Percentiles rank a stretch among this genome's conserved stretches.
These are phyloP conservation scores for Elaeis guineensis DNA, from an alignment of 176 grass and related monocot genomes.

Conservation along the genomic window DNA sequence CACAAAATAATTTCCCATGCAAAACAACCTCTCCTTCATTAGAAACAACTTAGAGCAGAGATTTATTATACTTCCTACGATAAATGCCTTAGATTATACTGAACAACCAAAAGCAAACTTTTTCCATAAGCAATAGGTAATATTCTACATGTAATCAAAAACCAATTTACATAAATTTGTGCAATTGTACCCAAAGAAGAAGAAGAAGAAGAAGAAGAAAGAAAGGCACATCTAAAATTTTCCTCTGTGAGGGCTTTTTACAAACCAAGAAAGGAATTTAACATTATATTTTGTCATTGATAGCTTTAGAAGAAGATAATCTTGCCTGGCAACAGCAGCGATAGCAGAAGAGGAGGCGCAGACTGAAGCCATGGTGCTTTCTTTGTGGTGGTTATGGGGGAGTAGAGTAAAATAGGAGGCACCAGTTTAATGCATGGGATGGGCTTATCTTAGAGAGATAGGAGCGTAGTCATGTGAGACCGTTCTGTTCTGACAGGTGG, in stretches of 20 bases:
- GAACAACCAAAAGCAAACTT: no score
- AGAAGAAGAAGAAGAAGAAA: no score
- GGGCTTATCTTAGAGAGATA: slow-evolving; percentile 52
- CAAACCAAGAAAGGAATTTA: background rate
- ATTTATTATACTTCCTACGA: no score
- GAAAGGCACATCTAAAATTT: no score
- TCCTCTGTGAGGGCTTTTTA: no score
- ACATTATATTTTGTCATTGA: background rate
- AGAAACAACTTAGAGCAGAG: no score
- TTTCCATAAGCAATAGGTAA: no score
- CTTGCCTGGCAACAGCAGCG: slow-evolving; percentile 55
- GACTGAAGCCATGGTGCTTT: slow-evolving; percentile 37
- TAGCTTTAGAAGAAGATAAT: background rate
- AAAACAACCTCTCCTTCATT: no score
- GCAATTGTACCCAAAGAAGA: no score
- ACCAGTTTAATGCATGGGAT: slow-evolving; percentile 30
- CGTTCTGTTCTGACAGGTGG: slow-evolving; percentile 53
- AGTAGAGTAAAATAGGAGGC: slow-evolving; percentile 8
- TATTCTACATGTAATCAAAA: no score
- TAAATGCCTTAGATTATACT: background rate
- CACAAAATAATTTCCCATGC: no score
- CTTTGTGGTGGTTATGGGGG: background rate
- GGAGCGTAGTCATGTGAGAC: slow-evolving; percentile 28
- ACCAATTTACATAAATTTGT: no score
- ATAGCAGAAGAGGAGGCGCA: slow-evolving; percentile 74